Evolutionary conservation across 2,329 filamentous ascomycete genomes (phyloP), one percentile per base, ranked within the genome.

Genomic region (Sporothrix mexicana): DNA sequence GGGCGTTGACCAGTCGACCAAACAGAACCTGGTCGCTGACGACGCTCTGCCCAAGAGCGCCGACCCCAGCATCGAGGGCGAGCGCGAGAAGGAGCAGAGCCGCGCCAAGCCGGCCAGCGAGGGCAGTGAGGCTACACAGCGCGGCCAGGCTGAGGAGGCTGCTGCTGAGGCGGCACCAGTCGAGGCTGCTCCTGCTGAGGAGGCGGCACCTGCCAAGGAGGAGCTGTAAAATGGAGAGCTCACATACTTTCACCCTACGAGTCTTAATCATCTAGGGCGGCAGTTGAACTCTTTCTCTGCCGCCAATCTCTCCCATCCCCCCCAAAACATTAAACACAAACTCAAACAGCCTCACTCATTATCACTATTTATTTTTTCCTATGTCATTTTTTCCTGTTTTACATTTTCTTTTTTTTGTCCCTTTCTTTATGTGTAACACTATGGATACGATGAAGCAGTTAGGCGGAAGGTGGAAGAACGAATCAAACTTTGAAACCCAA

Each of bases 61-160:
- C 41, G 80, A 86, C 77, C 85, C 82, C 74, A 86, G 89, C 79
- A 84, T 87, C 72, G 88, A 88, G 74, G 88, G 88, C 74, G 87
- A 89, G 80, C 87, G 85, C 77, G 88, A 88, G 79, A 83, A 85
- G 15, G 86, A 88, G 77, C 83, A 83, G 76, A 83, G 82, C 76
- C 82, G 85, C 77, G 86, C 88, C 57, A 90, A 90, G 83, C 89
- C 89, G 47, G 89, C 87, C 1, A 91, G 88, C 76, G 89, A 91
- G 77, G 85, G 85, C 74, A 87, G 88, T 76, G 88, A 90, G 78
- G 88, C 89, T 13, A 76, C 77, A 0, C 67, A 75, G 69, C n/a
- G 49, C 10, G n/a, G 41, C n/a, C n/a, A 45, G 61, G 2, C 61
- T 17, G 61, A 66, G n/a, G 41, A 64, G 41, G 36, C 25, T 2